Evolutionary conservation across 345 rosid species (phyloP).

Genomic region (Passiflora organensis): DNA sequence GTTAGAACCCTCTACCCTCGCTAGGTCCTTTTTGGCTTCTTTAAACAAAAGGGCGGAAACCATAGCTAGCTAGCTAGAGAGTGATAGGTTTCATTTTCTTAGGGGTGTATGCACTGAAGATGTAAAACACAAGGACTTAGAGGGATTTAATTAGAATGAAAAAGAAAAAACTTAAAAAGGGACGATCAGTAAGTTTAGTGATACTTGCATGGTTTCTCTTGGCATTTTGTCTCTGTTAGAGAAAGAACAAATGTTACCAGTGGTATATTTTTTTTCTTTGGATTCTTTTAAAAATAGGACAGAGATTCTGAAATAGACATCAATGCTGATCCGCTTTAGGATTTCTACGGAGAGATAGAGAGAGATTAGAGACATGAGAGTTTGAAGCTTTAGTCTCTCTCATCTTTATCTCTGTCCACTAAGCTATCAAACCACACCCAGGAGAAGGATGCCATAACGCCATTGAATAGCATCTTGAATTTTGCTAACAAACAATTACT

Average conservation of each 20-base stretch:
- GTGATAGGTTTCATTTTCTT: conserved; percentile 3
- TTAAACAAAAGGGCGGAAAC: background rate
- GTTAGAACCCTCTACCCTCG: conserved; percentile 33
- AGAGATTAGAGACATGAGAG: conserved; percentile 39
- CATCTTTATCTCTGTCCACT: conserved; percentile 8
- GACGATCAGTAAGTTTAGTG: conserved; percentile 19
- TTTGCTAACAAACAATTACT: too few relatives aligned
- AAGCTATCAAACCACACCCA: conserved; percentile 9
- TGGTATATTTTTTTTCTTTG: conserved; percentile 13
- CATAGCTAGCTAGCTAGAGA: background rate
- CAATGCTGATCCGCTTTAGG: conserved; percentile 20
- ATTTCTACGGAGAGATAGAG: conserved; percentile 13
- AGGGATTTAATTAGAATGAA: too few relatives aligned
- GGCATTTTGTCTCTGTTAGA: conserved; percentile 8
- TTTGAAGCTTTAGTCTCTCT: conserved; percentile 40
- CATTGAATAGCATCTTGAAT: too few relatives aligned
- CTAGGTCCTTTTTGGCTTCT: background rate
- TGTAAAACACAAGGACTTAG: background rate
- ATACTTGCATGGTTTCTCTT: conserved; percentile 31
- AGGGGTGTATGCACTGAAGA: conserved; percentile 7
- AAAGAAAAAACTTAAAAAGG: conserved; percentile 1
- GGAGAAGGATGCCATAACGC: too few relatives aligned
- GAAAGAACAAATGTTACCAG: background rate
- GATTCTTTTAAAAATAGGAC: conserved; percentile 24
- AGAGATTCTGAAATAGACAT: conserved; percentile 39